Evolutionary conservation across 805 yeast species (phyloP).

Genomic region (Candida morakotiae): DNA sequence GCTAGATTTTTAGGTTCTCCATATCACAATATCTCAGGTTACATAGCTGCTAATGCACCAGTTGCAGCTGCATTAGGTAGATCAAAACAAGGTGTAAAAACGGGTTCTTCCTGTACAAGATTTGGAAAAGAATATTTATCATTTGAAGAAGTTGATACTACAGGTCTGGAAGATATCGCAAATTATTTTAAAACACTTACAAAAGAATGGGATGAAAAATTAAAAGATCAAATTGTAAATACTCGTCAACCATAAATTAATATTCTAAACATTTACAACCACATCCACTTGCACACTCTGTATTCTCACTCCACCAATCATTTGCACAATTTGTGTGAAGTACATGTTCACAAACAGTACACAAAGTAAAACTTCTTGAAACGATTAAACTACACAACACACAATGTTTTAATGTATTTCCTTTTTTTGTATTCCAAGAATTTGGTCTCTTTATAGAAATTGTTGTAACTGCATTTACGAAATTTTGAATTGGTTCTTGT

Average conservation of each 20-base stretch:
- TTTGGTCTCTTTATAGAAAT: constrained; percentile 16
- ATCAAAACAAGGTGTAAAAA: constrained; percentile 42
- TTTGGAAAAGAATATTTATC: constrained; percentile 65
- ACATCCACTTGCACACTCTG: constrained; percentile 77
- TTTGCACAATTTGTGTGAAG: constrained; percentile 75
- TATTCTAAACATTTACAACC: constrained; percentile 64
- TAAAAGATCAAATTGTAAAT: constrained; percentile 68
- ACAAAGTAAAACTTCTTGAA: constrained; percentile 56
- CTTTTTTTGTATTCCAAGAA: constrained; percentile 28
- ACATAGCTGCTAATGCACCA: constrained; percentile 86
- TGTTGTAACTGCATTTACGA: constrained; percentile 22
- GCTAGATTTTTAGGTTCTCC: constrained; percentile 82
- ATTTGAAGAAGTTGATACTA: constrained; percentile 50
- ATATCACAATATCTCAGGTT: constrained; percentile 86
- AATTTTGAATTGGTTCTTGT: constrained; percentile 16
- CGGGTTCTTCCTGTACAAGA: constrained; percentile 67
- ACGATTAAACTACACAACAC: constrained; percentile 62
- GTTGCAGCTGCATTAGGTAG: constrained; percentile 46
- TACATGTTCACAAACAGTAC: constrained; percentile 74
- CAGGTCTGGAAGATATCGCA: constrained; percentile 67
- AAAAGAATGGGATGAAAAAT: constrained; percentile 67
- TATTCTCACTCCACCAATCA: constrained; percentile 63
- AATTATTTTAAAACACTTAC: constrained; percentile 55
- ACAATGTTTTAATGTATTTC: constrained; percentile 44
- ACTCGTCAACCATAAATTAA: constrained; percentile 28